Base-by-base conservation (phyloP, 2,329 filamentous ascomycete species). In the Colletotrichum lindemuthianum region DNA sequence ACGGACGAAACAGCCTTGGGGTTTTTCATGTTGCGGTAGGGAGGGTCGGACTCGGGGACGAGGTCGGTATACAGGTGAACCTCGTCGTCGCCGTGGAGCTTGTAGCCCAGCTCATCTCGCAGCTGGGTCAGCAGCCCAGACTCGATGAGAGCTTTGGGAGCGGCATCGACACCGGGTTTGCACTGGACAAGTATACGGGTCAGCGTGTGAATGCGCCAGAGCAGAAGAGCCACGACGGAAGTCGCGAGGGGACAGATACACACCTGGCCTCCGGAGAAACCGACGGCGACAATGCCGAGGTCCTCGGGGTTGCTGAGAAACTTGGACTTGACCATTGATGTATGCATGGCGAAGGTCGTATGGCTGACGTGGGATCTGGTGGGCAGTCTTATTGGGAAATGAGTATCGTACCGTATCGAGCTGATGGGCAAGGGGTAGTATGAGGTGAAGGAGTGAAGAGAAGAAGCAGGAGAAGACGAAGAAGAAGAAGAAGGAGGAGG, bases 181-280 rank as follows among this genome's bases (percentile, higher is more conserved):
- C 90, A 90, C 92, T 96, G 72, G 59, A 10, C 37, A 15, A 67
- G 68, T 60, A 47, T 63, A 24, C 6, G 16, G 11, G 37, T 15
- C 8, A 64, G 34, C n/a, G 49, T 59, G 15, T 36, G 34, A 24
- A 24, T 24, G 51, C 48, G 12, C 24, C 13, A n/a, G 32, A 11
- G n/a, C 13, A 36, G 33, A 8, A 47, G 39, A 34, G 11, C 34
- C 8, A 24, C n/a, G 16, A 34, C 8, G 55, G 6, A 43, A 11
- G 39, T 4, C 24, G 24, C 5, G 24, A 39, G 53, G 43, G 52
- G 51, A 44, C 51, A 15, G 33, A 33, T 55, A 72, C 84, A 71
- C 88, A 96, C 93, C 88, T 97, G 96, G 61, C 96, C 96, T 70
- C 95, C 95, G 58, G 93, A 97, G 83, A 98, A 99, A 68, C 95